These are phyloP conservation scores for Talaromyces rugulosus DNA, from an alignment of 2,329 filamentous ascomycete genomes.

Conservation along the genomic window DNA sequence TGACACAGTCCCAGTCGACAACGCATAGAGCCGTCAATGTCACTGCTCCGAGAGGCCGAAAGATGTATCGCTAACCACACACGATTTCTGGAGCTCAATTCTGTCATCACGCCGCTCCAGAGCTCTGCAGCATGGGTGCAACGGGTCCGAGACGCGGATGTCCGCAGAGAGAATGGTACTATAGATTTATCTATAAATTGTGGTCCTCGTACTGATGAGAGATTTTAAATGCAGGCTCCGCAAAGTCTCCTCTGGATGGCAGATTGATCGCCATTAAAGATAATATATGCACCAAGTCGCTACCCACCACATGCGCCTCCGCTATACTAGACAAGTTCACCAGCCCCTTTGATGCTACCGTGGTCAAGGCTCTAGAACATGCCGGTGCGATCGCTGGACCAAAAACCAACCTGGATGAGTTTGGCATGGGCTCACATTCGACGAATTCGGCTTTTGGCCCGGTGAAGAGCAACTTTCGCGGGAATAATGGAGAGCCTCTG, in stretches of 20 bases:
- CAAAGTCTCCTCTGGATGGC: slow-evolving; percentile 39
- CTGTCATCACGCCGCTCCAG: slow-evolving; percentile 37
- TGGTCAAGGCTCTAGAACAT: slow-evolving; percentile 63
- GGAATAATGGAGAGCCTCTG: slow-evolving; percentile 43
- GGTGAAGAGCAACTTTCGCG: slow-evolving; percentile 40
- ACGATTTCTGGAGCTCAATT: slow-evolving; percentile 32
- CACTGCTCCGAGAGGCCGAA: slow-evolving; percentile 41
- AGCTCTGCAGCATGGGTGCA: slow-evolving; percentile 31
- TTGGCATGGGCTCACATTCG: slow-evolving; percentile 88
- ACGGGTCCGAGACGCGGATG: slow-evolving; percentile 34
- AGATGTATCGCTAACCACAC: slow-evolving; percentile 40
- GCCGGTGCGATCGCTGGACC: slow-evolving; percentile 63
- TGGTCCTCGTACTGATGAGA: neutral
- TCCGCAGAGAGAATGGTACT: slow-evolving; percentile 31
- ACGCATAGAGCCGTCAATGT: slow-evolving; percentile 31
- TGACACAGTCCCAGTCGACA: neutral
- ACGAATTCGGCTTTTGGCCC: slow-evolving; percentile 63
- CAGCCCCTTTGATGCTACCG: slow-evolving; percentile 78
- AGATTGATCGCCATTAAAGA: slow-evolving; percentile 66
- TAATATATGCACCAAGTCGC: slow-evolving; percentile 63
- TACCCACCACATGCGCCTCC: slow-evolving; percentile 82
- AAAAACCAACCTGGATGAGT: slow-evolving; percentile 94
- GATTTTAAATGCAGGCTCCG: slow-evolving; percentile 21
- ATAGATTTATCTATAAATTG: neutral
- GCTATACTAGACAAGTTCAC: slow-evolving; percentile 64